Percentiles rank a stretch among this genome's conserved stretches.
phyloP scores from a whole-genome alignment of 331 rosid species.

The Malus hybrid region DNA sequence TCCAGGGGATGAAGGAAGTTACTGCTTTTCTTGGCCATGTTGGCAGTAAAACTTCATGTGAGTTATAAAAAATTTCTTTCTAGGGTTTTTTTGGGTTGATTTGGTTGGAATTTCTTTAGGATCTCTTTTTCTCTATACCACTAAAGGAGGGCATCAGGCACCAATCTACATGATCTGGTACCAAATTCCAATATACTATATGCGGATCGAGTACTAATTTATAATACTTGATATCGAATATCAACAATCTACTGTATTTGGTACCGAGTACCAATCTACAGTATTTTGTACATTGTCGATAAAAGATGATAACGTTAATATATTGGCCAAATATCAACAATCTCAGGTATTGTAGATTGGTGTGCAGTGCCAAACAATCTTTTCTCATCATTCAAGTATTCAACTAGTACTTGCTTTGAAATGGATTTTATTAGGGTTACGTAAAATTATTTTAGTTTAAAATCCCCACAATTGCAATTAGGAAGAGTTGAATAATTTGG shows the following conservation, averaged over 20 bases:
- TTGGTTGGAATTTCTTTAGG: background rate
- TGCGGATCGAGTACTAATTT: background rate
- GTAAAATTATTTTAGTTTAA: background rate
- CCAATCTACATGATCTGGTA: background rate
- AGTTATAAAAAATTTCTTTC: slow-evolving; percentile 1
- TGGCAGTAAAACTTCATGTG: slow-evolving; percentile 90
- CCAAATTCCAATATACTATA: background rate
- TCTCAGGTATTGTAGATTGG: background rate
- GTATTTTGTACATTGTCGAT: too few species aligned
- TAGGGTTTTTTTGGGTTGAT: background rate
- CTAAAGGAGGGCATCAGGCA: background rate
- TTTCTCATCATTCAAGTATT: background rate
- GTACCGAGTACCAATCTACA: too few species aligned
- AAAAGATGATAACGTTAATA: background rate
- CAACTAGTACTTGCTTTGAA: background rate
- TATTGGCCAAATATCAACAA: background rate
- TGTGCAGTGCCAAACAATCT: background rate
- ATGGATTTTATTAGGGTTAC: background rate
- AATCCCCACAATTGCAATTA: background rate
- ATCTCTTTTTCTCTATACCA: background rate
- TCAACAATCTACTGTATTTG: background rate
- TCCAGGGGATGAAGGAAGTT: slow-evolving; percentile 59
- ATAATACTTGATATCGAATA: background rate
- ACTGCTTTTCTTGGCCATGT: slow-evolving; percentile 92
- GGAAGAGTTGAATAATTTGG: background rate